phyloP scores from a whole-genome alignment of 352 stramenopile genomes.

The Globisporangium acanthophoron region DNA sequence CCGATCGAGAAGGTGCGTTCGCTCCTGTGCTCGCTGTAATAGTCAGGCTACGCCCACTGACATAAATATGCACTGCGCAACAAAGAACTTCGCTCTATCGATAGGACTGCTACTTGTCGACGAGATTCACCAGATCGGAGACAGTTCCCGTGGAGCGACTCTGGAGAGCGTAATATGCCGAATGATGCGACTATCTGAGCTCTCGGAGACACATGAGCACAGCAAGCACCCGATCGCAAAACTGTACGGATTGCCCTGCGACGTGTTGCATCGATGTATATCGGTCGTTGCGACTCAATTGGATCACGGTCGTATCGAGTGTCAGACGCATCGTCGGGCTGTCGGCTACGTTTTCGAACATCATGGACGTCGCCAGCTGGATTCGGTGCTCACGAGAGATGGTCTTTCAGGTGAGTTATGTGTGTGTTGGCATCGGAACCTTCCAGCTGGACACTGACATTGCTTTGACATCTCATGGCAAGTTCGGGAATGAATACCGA shows the following conservation, averaged over 20 bases:
- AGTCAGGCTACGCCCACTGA: background rate
- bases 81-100: conserved; percentile 8
- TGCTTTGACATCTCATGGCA: background rate
- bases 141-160: conserved; percentile 17
- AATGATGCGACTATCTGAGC: conserved; percentile 28
- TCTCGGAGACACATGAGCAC: conserved; percentile 6
- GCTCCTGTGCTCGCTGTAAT: background rate
- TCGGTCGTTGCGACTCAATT: too few relatives aligned
- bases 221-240: conserved; percentile 12
- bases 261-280: too few relatives aligned
- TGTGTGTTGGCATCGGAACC: background rate
- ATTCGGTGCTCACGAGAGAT: conserved; percentile 22
- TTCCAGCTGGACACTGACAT: background rate
- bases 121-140: conserved; percentile 41
- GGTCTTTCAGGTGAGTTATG: conserved; percentile 16
- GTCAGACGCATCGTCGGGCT: conserved; percentile 28
- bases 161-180: conserved; percentile 31
- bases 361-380: conserved; percentile 23
- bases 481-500: conserved; percentile 42
- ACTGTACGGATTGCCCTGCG: conserved; percentile 9
- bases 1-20: conserved; percentile 10
- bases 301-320: background rate
- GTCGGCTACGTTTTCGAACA: conserved; percentile 35
- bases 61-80: background rate
- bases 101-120: conserved; percentile 28